These are phyloP conservation scores for Yamadazyma siamensis DNA, from an alignment of 1,139 yeast genomes.

Conservation along the genomic window DNA sequence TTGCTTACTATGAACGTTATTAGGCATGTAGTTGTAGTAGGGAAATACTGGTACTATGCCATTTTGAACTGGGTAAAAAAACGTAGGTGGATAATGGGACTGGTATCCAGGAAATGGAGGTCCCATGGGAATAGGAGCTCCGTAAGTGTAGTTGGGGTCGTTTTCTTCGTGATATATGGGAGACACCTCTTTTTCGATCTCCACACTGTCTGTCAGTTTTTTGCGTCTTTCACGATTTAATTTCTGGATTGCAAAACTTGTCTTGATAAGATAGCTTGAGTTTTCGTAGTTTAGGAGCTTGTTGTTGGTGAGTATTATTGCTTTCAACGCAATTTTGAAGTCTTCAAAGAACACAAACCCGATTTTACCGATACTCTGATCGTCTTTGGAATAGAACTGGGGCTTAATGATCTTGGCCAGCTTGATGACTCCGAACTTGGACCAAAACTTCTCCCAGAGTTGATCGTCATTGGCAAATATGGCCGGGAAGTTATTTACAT, in stretches of 20 bases:
- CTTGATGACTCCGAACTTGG: slow-evolving; percentile 40
- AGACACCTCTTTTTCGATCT: too few relatives aligned
- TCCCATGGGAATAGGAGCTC: slow-evolving; percentile 8
- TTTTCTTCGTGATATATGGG: too few relatives aligned
- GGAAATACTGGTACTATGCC: slow-evolving; percentile 5
- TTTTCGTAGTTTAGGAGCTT: slow-evolving; percentile 20
- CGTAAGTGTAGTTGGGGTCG: slow-evolving; percentile 3
- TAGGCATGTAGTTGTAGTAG: slow-evolving; percentile 8
- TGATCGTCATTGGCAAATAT: slow-evolving; percentile 38
- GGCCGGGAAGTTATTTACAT: slow-evolving; percentile 51
- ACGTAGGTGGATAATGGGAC: slow-evolving; percentile 5
- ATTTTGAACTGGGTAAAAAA: slow-evolving; percentile 7
- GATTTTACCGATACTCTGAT: slow-evolving; percentile 30
- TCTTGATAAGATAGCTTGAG: slow-evolving; percentile 28
- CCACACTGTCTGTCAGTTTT: slow-evolving; percentile 4
- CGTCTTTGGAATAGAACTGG: slow-evolving; percentile 25
- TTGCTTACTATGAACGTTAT: slow-evolving; percentile 9
- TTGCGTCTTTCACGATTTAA: slow-evolving; percentile 10
- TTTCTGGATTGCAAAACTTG: slow-evolving; percentile 43
- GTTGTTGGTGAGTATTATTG: slow-evolving; percentile 38
- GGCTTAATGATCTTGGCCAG: slow-evolving; percentile 46
- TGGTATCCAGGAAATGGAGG: slow-evolving; percentile 1
- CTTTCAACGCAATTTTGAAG: slow-evolving; percentile 38
- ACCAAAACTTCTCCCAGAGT: slow-evolving; percentile 40
- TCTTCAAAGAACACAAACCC: slow-evolving; percentile 41